Base-by-base conservation (phyloP, 2,329 filamentous ascomycete genomes). In the Aspergillus uvarum region DNA sequence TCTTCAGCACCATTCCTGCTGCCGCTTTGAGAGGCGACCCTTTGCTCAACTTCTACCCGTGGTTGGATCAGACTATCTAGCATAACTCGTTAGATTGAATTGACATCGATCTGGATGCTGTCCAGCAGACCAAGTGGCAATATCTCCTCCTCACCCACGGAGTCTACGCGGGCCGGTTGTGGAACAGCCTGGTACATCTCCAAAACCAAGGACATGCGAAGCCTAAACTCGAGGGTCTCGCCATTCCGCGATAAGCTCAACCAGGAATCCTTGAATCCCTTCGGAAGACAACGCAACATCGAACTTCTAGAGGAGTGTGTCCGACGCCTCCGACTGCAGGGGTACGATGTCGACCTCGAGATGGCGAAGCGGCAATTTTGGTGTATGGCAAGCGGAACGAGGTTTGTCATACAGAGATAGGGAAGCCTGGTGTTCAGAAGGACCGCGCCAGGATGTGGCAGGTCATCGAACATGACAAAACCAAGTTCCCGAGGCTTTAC, bases 181-280 rank as follows among this genome's bases (percentile, higher is more conserved):
- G 47, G 47, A 31, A 47, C 5, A 35, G 35, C 35, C 21, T 58
- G 4, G n/a, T 22, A 31, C 21, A 14, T 32, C 10, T 47, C 32
- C 48, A n/a, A 2, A 14, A 2, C 12, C 35, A 2, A 16, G 5
- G 21, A 21, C 5, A 14, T 42, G 21, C 19, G 19, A 21, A 6
- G 8, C 47, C 14, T 19, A 7, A 14, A 14, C 5, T 42, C 8
- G 7, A 24, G 5, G 38, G 54, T 58, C 19, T 32, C 51, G 29
- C 14, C 16, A 16, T 35, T 58, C 19, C 55, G 48, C 47, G 48
- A 58, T 35, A 58, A 58, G 55, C 48, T 58, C 31, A 58, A 48
- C 19, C 8, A 21, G 26, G 55, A 58, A 24, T 52, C 35, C 8
- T 11, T 24, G 16, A 49, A 52, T 49, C 32, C 48, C 26, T 31